Evolutionary conservation across 2,329 filamentous ascomycete genomes (phyloP).

Genomic region (Emydomyces testavorans): DNA sequence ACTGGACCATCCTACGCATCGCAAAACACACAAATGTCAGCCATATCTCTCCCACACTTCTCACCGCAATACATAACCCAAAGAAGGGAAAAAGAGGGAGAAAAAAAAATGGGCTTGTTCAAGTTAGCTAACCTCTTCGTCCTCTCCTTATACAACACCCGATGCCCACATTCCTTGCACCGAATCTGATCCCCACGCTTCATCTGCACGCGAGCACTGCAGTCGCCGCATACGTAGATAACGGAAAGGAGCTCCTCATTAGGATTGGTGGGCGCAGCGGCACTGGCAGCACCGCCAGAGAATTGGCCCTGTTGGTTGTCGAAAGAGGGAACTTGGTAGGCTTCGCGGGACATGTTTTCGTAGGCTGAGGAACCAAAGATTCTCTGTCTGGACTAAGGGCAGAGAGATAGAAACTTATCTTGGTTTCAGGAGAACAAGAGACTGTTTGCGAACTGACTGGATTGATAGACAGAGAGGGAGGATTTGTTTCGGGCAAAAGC

Average conservation of each 20-base stretch:
- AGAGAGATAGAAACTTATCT: too few relatives aligned
- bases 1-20: slow-evolving; percentile 78
- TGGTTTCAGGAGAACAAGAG: too few relatives aligned
- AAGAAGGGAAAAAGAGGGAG: slow-evolving; percentile 1
- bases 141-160: slow-evolving; percentile 93
- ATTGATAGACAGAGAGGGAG: too few relatives aligned
- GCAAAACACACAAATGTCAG: slow-evolving; percentile 8
- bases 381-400: background rate
- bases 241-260: slow-evolving; percentile 46
- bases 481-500: too few relatives aligned
- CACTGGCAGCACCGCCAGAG: slow-evolving; percentile 33
- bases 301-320: slow-evolving; percentile 33
- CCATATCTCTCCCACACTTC: background rate
- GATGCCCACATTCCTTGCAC: slow-evolving; percentile 86
- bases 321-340: slow-evolving; percentile 60
- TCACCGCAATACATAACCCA: background rate
- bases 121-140: slow-evolving; percentile 68
- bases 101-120: background rate
- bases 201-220: slow-evolving; percentile 63
- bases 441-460: too few relatives aligned
- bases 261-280: slow-evolving; percentile 22
- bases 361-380: slow-evolving; percentile 8
- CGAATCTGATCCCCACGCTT: slow-evolving; percentile 70
- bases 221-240: slow-evolving; percentile 71
- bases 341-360: slow-evolving; percentile 63